phyloP scores from a whole-genome alignment of 1,284 basidiomycete species.

The Malassezia nana region DNA sequence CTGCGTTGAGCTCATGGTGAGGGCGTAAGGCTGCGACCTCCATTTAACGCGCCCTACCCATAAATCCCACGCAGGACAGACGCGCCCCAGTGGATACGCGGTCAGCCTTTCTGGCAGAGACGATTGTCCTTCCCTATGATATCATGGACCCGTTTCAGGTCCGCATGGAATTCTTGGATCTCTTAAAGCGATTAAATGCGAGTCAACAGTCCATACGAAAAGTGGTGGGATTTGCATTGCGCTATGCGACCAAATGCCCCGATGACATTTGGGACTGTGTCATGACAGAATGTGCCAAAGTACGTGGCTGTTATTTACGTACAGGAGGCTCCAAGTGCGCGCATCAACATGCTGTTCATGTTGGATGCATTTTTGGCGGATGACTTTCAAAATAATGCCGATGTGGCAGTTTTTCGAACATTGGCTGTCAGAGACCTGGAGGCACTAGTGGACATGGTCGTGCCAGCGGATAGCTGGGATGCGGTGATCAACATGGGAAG shows the following conservation, averaged over 20 bases:
- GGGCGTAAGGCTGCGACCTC: not conserved
- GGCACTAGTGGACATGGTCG: slow-evolving; percentile 18
- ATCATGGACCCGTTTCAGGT: slow-evolving; percentile 42
- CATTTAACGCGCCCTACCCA: not conserved
- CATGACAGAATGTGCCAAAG: slow-evolving; percentile 58
- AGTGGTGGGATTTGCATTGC: slow-evolving; percentile 73
- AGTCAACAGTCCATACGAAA: slow-evolving; percentile 80
- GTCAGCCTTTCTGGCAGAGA: too few relatives aligned
- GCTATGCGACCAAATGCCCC: slow-evolving; percentile 64
- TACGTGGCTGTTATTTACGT: slow-evolving; percentile 26
- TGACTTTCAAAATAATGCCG: slow-evolving; percentile 11
- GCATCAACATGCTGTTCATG: slow-evolving; percentile 85
- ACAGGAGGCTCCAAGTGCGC: slow-evolving; percentile 75
- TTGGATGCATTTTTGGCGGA: slow-evolving; percentile 61
- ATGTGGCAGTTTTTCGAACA: slow-evolving; percentile 14
- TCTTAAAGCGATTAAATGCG: slow-evolving; percentile 41
- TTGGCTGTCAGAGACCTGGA: slow-evolving; percentile 17
- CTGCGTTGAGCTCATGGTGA: not conserved
- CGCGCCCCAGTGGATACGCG: too few relatives aligned
- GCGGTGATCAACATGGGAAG: slow-evolving; percentile 23
- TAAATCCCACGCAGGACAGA: not conserved
- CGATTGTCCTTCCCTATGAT: not conserved
- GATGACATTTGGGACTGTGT: slow-evolving; percentile 94
- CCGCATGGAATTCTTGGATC: slow-evolving; percentile 43
- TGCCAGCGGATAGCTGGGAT: slow-evolving; percentile 21